These are phyloP conservation scores for Phlebopus sp. DNA, from an alignment of 1,284 basidiomycete genomes.

Conservation along the genomic window DNA sequence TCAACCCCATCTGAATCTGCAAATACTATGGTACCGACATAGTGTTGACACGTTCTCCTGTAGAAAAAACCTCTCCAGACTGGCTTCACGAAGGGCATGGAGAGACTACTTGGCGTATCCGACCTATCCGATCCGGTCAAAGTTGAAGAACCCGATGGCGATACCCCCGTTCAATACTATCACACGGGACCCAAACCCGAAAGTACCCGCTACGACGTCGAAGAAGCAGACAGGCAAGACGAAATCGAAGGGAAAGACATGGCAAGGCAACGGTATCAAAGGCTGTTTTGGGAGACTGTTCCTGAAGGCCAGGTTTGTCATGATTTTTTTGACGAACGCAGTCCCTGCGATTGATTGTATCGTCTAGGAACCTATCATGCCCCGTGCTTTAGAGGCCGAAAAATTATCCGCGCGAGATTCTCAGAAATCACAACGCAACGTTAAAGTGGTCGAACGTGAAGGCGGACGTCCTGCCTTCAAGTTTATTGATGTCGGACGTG, in stretches of 20 bases:
- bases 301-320: conserved; percentile 58
- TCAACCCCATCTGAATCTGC: conserved; percentile 65
- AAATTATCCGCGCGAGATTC: conserved; percentile 38
- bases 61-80: conserved; percentile 62
- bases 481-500: conserved; percentile 68
- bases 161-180: conserved; percentile 13
- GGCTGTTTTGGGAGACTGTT: conserved; percentile 72
- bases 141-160: conserved; percentile 1
- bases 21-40: conserved; percentile 1
- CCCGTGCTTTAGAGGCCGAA: conserved; percentile 45
- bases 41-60: conserved; percentile 17
- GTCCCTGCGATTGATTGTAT: neutral
- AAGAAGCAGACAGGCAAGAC: conserved; percentile 59
- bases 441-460: conserved; percentile 34
- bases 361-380: conserved; percentile 52
- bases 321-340: neutral
- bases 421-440: conserved; percentile 35
- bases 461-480: conserved; percentile 50
- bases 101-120: conserved; percentile 53
- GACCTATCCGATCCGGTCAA: conserved; percentile 13
- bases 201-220: conserved; percentile 42
- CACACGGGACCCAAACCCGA: conserved; percentile 13
- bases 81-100: conserved; percentile 70
- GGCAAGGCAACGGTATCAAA: conserved; percentile 63
- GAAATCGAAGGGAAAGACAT: conserved; percentile 54